Evolutionary conservation across 148 eudicot species (phyloP), one percentile per base, ranked within the genome.

Genomic region (Spergularia bocconei): DNA sequence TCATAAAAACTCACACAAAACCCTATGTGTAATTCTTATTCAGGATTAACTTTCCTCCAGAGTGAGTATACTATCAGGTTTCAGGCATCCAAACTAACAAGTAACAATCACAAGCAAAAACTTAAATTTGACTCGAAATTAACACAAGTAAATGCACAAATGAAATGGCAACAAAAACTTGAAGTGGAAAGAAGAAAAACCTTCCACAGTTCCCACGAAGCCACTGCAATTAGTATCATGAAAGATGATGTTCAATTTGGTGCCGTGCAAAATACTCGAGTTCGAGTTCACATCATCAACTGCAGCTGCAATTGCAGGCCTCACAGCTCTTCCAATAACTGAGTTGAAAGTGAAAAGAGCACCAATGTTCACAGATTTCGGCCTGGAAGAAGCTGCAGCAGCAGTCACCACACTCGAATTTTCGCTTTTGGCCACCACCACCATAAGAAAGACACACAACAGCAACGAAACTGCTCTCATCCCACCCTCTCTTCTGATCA

Each of bases 141-240:
- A 41, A 13, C 3, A 6, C 25, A 8, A 11, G 23, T 5, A 17
- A 12, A 25, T 4, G 29, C 13, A 58, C 11, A 12, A 11, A 58
- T 19, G 8, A 58, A 57, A n/a, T 36, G 17, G 41, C 16, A 63
- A 52, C 36, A 36, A 70, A 51, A 13, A 1, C 2, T 13, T 3
- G 44, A 50, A 70, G 7, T 2, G 11, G 29, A 19, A 52, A 51
- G 15, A 41, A 63, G 6, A 79, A 69, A 73, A 82, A 92, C 97
- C 93, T 87, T 86, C 95, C 29, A 90, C 62, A 19, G 89, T 87
- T 79, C 96, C 98, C 65, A 91, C 57, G 78, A 93, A 89, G 16
- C 89, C 93, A 39, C 93, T 93, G 88, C 96, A 93, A 75, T 90
- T 86, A 0, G 98, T 90, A 61, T 93, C 91, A 48, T 77, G 83